Evolutionary conservation across 1,284 basidiomycete genomes (phyloP).

Genomic region (Ustilago curta): DNA sequence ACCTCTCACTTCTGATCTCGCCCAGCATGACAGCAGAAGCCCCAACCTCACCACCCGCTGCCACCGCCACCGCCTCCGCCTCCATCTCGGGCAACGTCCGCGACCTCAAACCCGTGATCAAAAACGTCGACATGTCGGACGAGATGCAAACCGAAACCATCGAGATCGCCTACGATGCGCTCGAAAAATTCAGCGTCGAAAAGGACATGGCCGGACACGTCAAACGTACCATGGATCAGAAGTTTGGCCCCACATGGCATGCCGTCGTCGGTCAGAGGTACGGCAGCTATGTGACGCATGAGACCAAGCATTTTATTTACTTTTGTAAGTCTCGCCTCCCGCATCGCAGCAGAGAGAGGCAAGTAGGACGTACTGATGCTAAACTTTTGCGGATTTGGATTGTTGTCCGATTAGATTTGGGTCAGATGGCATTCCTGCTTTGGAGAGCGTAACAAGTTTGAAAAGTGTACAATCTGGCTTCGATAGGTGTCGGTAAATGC

Average conservation of each 20-base stretch:
- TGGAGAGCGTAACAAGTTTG: conserved; percentile 59
- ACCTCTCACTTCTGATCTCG: too few relatives aligned
- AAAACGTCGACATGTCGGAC: conserved; percentile 96
- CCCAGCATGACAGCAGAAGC: conserved; percentile 24
- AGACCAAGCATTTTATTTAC: conserved; percentile 69
- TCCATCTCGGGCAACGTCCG: conserved; percentile 11
- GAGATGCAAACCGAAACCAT: conserved; percentile 95
- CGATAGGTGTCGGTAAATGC: too few relatives aligned
- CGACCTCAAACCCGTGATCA: conserved; percentile 79
- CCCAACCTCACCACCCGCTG: conserved; percentile 15
- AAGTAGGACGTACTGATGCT: background rate
- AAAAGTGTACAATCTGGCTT: background rate
- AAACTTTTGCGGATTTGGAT: too few relatives aligned
- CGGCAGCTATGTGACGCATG: conserved; percentile 93
- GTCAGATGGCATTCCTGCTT: conserved; percentile 66
- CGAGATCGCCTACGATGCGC: conserved; percentile 83
- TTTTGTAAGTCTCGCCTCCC: conserved; percentile 58
- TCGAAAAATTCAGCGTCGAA: conserved; percentile 92
- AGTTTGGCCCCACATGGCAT: conserved; percentile 94
- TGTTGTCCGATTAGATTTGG: too few relatives aligned
- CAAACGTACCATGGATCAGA: conserved; percentile 95
- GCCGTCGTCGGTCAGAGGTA: conserved; percentile 93
- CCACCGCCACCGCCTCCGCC: background rate
- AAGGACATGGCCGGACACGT: conserved; percentile 96
- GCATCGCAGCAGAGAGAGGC: too few relatives aligned